Evolutionary conservation across 108 stramenopile genomes (phyloP).

Genomic region (Conticribra weissflogii): DNA sequence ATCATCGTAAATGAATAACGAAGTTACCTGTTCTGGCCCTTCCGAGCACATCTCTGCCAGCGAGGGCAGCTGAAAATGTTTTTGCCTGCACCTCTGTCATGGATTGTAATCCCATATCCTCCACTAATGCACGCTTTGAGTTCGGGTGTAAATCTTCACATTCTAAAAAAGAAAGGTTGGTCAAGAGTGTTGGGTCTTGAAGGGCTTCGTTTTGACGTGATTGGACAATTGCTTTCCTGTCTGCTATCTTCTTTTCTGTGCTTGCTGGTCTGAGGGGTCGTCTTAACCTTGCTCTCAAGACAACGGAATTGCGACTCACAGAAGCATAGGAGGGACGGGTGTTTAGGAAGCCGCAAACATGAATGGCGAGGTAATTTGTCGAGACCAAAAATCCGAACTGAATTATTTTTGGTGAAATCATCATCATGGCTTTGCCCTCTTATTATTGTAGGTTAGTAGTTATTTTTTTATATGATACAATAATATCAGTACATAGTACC

Average conservation of each 20-base stretch:
- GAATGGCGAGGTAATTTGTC: no score
- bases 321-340: not conserved
- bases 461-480: no score
- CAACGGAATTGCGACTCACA: not conserved
- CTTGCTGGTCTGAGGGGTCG: constrained; percentile 46
- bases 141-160: constrained; percentile 56
- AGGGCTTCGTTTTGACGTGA: constrained; percentile 63
- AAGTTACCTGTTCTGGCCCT: constrained; percentile 95
- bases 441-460: no score
- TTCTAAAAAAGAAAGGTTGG: constrained; percentile 54
- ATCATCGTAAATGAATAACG: no score
- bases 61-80: constrained; percentile 68
- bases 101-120: constrained; percentile 55
- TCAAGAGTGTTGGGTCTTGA: constrained; percentile 72
- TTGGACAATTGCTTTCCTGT: constrained; percentile 43
- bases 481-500: no score
- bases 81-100: constrained; percentile 96
- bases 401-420: no score
- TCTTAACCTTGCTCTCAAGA: constrained; percentile 12
- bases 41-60: constrained; percentile 85
- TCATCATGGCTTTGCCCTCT: no score
- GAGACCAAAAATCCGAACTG: no score
- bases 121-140: constrained; percentile 48
- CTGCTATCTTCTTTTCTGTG: constrained; percentile 46
- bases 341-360: not conserved